Evolutionary conservation across 2,329 filamentous ascomycete species (phyloP).

Genomic region (Venturia asperata): DNA sequence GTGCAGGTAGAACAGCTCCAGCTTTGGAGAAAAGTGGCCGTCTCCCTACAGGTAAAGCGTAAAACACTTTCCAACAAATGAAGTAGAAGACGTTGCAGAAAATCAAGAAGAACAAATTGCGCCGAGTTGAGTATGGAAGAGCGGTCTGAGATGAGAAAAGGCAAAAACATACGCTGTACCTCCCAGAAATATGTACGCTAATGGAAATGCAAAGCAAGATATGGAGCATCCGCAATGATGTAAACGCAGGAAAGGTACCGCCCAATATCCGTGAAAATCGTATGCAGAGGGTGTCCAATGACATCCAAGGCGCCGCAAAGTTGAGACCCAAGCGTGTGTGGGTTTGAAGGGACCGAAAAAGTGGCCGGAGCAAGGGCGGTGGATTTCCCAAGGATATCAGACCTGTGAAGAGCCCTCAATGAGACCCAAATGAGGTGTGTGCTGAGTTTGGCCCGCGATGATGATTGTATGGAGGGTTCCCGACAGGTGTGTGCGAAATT

Average conservation of each 20-base stretch:
- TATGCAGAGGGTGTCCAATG: not conserved
- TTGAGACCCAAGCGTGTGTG: not conserved
- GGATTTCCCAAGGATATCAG: not conserved
- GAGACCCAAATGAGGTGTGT: constrained; percentile 16
- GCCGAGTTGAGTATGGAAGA: not conserved
- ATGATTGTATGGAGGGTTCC: not conserved
- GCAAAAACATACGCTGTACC: not conserved
- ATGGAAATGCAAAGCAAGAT: not conserved
- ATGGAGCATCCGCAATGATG: not conserved
- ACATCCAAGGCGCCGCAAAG: not conserved
- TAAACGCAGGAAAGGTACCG: not conserved
- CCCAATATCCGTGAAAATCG: not conserved
- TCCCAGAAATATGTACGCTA: not conserved
- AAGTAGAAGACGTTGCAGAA: not conserved
- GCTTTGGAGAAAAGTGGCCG: not conserved
- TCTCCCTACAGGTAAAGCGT: not conserved
- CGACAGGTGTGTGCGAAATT: not conserved
- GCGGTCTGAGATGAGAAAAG: not conserved
- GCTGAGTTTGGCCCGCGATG: constrained; percentile 2
- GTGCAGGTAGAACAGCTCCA: not conserved
- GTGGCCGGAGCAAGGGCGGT: not conserved
- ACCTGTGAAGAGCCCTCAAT: not conserved
- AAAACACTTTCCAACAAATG: not conserved
- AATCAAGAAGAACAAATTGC: not conserved
- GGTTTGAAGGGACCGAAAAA: not conserved